Evolutionary conservation across 2,329 filamentous ascomycete genomes (phyloP).

Genomic region (Colletotrichum siamense): DNA sequence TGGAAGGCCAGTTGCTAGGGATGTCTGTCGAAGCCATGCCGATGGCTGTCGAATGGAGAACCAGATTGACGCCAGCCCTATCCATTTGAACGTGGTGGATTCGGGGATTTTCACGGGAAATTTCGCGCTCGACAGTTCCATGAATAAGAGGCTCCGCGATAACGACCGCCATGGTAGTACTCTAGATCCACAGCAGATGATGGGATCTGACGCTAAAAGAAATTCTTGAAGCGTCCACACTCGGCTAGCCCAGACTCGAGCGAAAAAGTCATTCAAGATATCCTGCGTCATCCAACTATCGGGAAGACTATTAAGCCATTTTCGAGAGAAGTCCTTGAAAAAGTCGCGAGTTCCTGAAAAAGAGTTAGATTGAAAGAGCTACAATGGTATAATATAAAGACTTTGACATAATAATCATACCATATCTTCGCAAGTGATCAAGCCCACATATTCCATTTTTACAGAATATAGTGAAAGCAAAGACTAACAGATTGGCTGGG

Average conservation of each 20-base stretch:
- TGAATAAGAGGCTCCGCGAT: neutral
- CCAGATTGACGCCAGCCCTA: neutral
- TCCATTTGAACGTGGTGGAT: neutral
- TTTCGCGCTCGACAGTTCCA: neutral
- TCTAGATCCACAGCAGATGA: neutral
- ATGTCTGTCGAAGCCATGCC: neutral
- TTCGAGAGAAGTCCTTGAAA: neutral
- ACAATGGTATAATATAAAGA: neutral
- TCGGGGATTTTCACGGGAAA: neutral
- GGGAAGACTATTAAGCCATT: neutral
- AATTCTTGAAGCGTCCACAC: neutral
- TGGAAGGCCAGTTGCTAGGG: neutral
- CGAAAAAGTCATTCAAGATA: neutral
- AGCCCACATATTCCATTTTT: neutral
- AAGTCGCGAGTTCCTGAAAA: neutral
- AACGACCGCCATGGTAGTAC: neutral
- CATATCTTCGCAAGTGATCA: neutral
- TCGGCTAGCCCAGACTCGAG: neutral
- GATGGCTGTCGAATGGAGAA: neutral
- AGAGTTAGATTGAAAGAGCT: neutral
- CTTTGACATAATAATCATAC: neutral
- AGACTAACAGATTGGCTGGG: neutral
- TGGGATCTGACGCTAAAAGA: neutral
- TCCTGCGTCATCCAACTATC: neutral
- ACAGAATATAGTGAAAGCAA: neutral